phyloP scores from a whole-genome alignment of 306 rosid species.

The Oemleria cerasiformis region DNA sequence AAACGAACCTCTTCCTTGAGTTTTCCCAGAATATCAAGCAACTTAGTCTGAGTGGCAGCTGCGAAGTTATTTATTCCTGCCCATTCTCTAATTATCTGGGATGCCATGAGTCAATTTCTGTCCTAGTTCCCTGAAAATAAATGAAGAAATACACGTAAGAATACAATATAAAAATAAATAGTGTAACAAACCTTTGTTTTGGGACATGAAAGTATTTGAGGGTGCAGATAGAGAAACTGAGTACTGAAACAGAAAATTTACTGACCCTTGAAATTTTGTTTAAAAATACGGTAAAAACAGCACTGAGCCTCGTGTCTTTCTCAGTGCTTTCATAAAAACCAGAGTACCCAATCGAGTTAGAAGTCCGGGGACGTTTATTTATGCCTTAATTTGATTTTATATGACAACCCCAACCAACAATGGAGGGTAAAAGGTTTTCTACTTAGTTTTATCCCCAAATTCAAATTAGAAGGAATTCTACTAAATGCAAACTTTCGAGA shows the following conservation, averaged over 20 bases:
- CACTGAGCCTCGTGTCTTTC: background rate
- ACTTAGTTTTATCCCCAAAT: background rate
- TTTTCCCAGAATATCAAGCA: slow-evolving; percentile 72
- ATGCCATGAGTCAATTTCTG: slow-evolving; percentile 48
- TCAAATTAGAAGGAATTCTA: slow-evolving; percentile 1
- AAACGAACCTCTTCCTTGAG: slow-evolving; percentile 73
- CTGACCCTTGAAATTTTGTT: background rate
- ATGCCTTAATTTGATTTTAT: background rate
- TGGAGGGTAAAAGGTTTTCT: no score
- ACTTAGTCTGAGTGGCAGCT: slow-evolving; percentile 76
- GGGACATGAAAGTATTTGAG: background rate
- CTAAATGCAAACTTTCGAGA: background rate
- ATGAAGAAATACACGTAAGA: background rate
- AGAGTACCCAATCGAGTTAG: background rate
- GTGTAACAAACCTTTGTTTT: background rate
- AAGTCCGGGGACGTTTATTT: background rate
- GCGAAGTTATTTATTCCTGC: slow-evolving; percentile 81
- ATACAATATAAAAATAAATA: background rate
- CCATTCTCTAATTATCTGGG: slow-evolving; percentile 79
- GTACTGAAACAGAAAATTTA: background rate
- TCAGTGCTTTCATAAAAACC: background rate
- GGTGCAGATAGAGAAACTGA: background rate
- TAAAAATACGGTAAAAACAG: background rate
- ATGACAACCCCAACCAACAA: slow-evolving; percentile 2
- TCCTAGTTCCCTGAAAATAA: slow-evolving; percentile 6